Evolutionary conservation across 1,139 yeast genomes (phyloP).

Genomic region (Lodderomyces metapsilosis): DNA sequence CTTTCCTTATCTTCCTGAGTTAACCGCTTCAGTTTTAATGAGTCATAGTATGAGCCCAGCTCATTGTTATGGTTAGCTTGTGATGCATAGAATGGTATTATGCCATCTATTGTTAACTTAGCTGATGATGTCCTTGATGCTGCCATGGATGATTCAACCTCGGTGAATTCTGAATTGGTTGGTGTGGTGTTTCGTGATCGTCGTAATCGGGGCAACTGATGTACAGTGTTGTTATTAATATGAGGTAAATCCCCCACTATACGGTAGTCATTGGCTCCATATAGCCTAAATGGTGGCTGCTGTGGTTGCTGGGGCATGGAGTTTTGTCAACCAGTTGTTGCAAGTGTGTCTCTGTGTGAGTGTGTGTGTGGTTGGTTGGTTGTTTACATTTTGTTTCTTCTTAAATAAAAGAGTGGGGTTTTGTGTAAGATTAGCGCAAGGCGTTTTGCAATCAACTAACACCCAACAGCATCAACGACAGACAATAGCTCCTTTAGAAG

Average conservation of each 20-base stretch:
- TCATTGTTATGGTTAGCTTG: conserved; percentile 9
- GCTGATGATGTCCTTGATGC: conserved; percentile 10
- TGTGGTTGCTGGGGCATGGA: too few species aligned
- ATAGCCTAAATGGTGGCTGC: conserved; percentile 19
- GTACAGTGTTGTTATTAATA: conserved; percentile 23
- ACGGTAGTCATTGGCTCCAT: conserved; percentile 22
- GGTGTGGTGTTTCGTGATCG: conserved; percentile 32
- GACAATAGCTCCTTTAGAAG: too few species aligned
- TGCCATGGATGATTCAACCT: conserved; percentile 5
- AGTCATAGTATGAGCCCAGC: not conserved
- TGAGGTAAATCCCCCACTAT: conserved; percentile 32
- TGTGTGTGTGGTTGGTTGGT: too few species aligned
- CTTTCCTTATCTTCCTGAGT: not conserved
- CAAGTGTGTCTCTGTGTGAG: too few species aligned
- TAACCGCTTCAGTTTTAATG: not conserved
- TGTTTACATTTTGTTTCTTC: not conserved
- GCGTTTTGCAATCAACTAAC: not conserved
- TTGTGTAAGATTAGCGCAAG: not conserved
- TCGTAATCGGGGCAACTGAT: conserved; percentile 17
- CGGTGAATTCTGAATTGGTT: conserved; percentile 17
- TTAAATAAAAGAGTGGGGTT: not conserved
- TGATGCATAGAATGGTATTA: conserved; percentile 16
- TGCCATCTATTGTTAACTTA: conserved; percentile 16
- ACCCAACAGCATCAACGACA: too few species aligned
- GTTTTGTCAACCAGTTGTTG: too few species aligned